phyloP scores from a whole-genome alignment of 1,139 yeast genomes.

The Magnusiomyces tetraspermus region DNA sequence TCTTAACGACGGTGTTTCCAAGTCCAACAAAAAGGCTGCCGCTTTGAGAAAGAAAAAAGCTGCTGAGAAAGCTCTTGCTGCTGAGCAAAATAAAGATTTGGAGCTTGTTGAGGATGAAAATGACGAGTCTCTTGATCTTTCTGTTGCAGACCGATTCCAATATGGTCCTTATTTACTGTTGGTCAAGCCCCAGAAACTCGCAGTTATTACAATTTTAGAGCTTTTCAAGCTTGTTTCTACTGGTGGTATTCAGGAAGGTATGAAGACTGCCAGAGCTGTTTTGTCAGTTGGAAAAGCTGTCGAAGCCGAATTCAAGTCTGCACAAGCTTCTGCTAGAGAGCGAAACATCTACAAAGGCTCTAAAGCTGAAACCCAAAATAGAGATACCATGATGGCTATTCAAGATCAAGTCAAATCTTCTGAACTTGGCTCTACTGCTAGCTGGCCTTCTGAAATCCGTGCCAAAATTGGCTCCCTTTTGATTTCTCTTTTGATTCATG shows the following conservation, averaged over 20 bases:
- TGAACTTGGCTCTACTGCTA: slow-evolving; percentile 31
- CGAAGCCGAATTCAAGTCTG: slow-evolving; percentile 74
- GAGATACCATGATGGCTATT: slow-evolving; percentile 14
- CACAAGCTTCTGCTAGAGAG: slow-evolving; percentile 39
- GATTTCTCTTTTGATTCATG: slow-evolving; percentile 64
- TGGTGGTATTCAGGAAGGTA: slow-evolving; percentile 73
- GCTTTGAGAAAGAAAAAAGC: not conserved
- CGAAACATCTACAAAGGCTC: slow-evolving; percentile 36
- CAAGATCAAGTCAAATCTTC: slow-evolving; percentile 18
- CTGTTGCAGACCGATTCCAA: slow-evolving; percentile 44
- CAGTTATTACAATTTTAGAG: slow-evolving; percentile 78
- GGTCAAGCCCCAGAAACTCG: slow-evolving; percentile 69
- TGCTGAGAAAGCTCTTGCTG: too few relatives aligned
- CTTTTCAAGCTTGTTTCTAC: slow-evolving; percentile 63
- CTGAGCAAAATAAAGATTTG: not conserved
- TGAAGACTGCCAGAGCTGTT: slow-evolving; percentile 78
- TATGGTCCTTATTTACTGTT: slow-evolving; percentile 74
- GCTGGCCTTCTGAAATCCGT: slow-evolving; percentile 59
- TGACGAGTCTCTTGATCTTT: slow-evolving; percentile 15
- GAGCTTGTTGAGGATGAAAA: slow-evolving; percentile 12
- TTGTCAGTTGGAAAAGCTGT: slow-evolving; percentile 74
- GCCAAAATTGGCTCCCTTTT: slow-evolving; percentile 80
- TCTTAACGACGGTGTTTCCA: slow-evolving; percentile 15
- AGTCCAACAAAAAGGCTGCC: not conserved
- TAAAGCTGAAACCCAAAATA: not conserved